phyloP scores from a whole-genome alignment of 768 basidiomycete species.

The Termitomyces sp. region DNA sequence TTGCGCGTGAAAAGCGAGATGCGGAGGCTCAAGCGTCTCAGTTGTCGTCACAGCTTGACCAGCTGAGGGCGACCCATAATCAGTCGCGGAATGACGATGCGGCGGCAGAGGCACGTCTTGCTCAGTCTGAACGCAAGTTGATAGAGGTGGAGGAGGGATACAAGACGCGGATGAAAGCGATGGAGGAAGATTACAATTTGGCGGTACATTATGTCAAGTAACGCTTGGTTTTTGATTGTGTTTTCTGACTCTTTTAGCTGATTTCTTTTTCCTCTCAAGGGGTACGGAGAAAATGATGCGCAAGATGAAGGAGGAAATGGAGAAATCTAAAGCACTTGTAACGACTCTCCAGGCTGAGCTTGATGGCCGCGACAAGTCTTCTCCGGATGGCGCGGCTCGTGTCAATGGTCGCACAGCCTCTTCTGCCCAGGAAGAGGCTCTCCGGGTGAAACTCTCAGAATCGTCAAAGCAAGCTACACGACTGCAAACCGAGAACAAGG shows the following conservation, averaged over 20 bases:
- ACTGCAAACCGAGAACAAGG: constrained; percentile 68
- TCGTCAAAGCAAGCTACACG: constrained; percentile 73
- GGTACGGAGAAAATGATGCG: constrained; percentile 98
- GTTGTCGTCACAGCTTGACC: constrained; percentile 63
- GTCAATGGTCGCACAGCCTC: constrained; percentile 78
- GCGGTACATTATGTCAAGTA: constrained; percentile 98
- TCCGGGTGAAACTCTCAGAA: constrained; percentile 70
- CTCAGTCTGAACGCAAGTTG: constrained; percentile 71
- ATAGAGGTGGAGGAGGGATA: constrained; percentile 76
- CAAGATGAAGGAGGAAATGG: constrained; percentile 92
- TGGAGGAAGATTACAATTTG: constrained; percentile 94
- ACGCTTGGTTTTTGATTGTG: constrained; percentile 23
- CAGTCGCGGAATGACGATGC: constrained; percentile 29
- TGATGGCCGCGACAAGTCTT: constrained; percentile 54
- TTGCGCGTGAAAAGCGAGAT: constrained; percentile 64
- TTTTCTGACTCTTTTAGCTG: neutral
- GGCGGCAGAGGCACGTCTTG: constrained; percentile 34
- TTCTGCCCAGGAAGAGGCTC: constrained; percentile 67
- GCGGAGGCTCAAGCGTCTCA: constrained; percentile 63
- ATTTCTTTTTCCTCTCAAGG: constrained; percentile 32
- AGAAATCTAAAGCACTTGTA: constrained; percentile 83
- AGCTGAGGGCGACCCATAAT: constrained; percentile 53
- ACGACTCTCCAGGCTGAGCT: constrained; percentile 79
- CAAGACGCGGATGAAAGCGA: constrained; percentile 75
- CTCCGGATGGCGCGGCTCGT: constrained; percentile 32